These are phyloP conservation scores for Colletotrichum chlorophyti DNA, from an alignment of 2,329 filamentous ascomycete genomes.

Conservation along the genomic window DNA sequence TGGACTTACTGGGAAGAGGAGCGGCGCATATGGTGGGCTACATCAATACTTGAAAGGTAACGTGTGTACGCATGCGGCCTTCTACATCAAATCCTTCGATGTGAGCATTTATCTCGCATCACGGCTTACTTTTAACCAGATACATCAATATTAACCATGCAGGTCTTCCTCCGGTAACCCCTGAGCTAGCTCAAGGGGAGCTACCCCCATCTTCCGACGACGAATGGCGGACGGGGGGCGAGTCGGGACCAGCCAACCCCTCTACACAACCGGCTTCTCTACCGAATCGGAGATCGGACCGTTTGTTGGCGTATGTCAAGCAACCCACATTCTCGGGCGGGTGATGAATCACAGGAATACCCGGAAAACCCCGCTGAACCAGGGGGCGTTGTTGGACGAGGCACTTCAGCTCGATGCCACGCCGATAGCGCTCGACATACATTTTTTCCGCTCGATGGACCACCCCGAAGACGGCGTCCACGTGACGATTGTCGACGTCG, in stretches of 20 bases:
- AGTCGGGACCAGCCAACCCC: slow-evolving; percentile 35
- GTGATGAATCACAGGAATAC: slow-evolving; percentile 33
- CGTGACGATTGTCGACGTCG: background rate
- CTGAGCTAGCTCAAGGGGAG: slow-evolving; percentile 35
- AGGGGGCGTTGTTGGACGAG: slow-evolving; percentile 14
- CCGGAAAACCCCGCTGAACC: background rate
- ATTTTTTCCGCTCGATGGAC: background rate
- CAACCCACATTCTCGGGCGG: slow-evolving; percentile 39
- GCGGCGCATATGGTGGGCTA: slow-evolving; percentile 41
- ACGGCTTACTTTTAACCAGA: slow-evolving; percentile 11
- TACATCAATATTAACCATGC: slow-evolving; percentile 32
- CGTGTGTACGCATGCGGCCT: too few species aligned
- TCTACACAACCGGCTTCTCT: slow-evolving; percentile 29
- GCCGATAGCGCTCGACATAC: background rate
- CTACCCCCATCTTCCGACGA: slow-evolving; percentile 36
- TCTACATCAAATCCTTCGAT: background rate
- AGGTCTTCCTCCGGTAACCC: slow-evolving; percentile 33
- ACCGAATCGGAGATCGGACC: slow-evolving; percentile 24
- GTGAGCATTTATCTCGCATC: background rate
- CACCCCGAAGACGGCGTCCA: too few species aligned
- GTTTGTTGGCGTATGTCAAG: slow-evolving; percentile 40
- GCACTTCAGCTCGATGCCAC: slow-evolving; percentile 24
- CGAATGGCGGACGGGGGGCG: slow-evolving; percentile 35
- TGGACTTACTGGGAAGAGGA: slow-evolving; percentile 41
- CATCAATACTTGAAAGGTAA: slow-evolving; percentile 41